Evolutionary conservation across 805 yeast species (phyloP).

Genomic region (Metschnikowia orientalis): DNA sequence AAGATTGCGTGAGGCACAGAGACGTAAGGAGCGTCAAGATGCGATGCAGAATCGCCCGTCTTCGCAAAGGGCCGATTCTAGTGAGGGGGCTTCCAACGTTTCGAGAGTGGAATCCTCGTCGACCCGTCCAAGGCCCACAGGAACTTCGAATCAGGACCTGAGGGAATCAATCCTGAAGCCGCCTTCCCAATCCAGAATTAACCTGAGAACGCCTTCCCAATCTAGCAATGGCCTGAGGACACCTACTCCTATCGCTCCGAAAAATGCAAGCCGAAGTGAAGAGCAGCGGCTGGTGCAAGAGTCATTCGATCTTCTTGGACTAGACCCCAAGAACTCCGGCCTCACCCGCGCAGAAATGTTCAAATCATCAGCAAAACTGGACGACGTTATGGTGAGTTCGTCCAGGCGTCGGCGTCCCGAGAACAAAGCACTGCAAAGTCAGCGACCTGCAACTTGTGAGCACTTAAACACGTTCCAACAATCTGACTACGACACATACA

Average conservation of each 20-base stretch:
- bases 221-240: not conserved
- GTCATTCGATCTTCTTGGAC: constrained; percentile 27
- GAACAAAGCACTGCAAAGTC: not conserved
- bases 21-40: constrained; percentile 2
- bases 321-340: constrained; percentile 11
- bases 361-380: constrained; percentile 19
- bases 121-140: too few species aligned
- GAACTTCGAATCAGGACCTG: too few species aligned
- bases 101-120: not conserved
- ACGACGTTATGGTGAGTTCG: constrained; percentile 20
- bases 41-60: not conserved
- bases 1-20: constrained; percentile 24
- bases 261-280: too few species aligned
- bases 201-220: not conserved
- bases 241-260: too few species aligned
- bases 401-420: constrained; percentile 19
- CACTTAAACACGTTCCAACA: constrained; percentile 37
- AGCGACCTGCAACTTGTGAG: constrained; percentile 13
- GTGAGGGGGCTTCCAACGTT: not conserved
- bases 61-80: not conserved
- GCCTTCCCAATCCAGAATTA: not conserved
- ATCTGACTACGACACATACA: constrained; percentile 44
- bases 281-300: constrained; percentile 11
- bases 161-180: too few species aligned
- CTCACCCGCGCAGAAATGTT: constrained; percentile 25